Evolutionary conservation across 2,329 filamentous ascomycete species (phyloP), one percentile per base, ranked within the genome.

Genomic region (Monilinia fructicola): DNA sequence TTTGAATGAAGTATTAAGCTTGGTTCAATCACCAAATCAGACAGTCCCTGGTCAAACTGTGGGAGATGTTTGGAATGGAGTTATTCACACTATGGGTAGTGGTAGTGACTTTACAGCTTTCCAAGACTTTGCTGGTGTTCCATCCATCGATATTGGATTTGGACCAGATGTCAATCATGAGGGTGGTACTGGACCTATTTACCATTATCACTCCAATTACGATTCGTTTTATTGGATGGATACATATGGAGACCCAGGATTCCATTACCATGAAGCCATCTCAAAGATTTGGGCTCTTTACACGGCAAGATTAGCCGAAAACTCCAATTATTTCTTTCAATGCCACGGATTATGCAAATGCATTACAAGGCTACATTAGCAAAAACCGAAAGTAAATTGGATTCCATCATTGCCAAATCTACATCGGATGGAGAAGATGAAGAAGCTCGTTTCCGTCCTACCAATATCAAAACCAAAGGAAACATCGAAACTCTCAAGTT

Each of bases 211-310:
- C 76, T 85, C 86, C 69, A 95, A 95, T 78, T 96, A 93, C 75
- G 92, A 96, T 75, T 90, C 85, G 44, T 93, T 91, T 75, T 81
- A 89, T 73, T 96, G 92, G 92, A 95, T 95, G 90, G 83, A 88
- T 18, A 88, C 81, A 3, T 92, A 87, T 71, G 91, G 91, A 4
- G 92, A 96, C 71, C 83, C 83, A 1, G 82, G 80, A 0, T 87
- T 85, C 61, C 80, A 84, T n/a, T 84, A 87, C 52, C 88, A 90
- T 69, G 77, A 82, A 10, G 80, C 87, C 0, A 80, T 84, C 67
- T 81, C 86, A 0, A 85, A 85, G 72, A 76, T 88, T 58, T 81
- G 79, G 77, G 80, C 79, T 11, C 68, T 85, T 35, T 78, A 83
- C 54, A 81, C 81, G 0, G 81, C 83, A 5, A 79, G 79, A 58